Percentiles rank a stretch among this genome's conserved stretches.
phyloP scores from a whole-genome alignment of 1,139 yeast genomes.

The Saccharomyces hybrid region DNA sequence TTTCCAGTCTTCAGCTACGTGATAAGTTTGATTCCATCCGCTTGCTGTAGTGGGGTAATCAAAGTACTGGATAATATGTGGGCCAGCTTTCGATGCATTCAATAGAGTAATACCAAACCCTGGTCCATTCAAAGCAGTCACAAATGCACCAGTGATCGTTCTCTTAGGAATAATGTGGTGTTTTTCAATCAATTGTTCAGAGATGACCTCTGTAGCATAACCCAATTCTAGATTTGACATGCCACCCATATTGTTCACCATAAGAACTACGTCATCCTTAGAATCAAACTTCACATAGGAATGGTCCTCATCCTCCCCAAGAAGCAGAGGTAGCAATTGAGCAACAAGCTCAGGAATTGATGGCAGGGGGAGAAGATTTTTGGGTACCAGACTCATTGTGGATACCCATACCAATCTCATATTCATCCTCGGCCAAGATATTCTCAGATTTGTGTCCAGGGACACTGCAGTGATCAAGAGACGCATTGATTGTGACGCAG shows the following conservation, averaged over 20 bases:
- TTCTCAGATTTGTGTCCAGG: conserved; percentile 40
- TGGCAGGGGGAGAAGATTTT: conserved; percentile 37
- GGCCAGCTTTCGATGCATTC: conserved; percentile 37
- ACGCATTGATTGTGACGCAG: conserved; percentile 43
- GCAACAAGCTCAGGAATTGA: conserved; percentile 37
- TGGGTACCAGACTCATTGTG: conserved; percentile 49
- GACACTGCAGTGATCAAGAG: conserved; percentile 46
- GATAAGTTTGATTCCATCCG: conserved; percentile 50
- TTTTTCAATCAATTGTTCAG: conserved; percentile 33
- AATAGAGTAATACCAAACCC: conserved; percentile 44
- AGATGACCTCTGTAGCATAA: conserved; percentile 33
- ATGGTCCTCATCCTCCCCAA: conserved; percentile 38
- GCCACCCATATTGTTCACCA: conserved; percentile 48
- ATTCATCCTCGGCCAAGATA: conserved; percentile 34
- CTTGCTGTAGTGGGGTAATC: conserved; percentile 67
- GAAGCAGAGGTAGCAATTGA: conserved; percentile 35
- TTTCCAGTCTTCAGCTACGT: conserved; percentile 14
- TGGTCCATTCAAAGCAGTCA: conserved; percentile 47
- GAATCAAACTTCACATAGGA: conserved; percentile 38
- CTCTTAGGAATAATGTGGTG: conserved; percentile 38
- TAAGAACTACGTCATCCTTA: conserved; percentile 37
- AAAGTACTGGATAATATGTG: conserved; percentile 34
- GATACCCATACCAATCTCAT: conserved; percentile 47
- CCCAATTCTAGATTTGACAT: conserved; percentile 42
- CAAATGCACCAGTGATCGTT: conserved; percentile 42